Conservation (phyloP, 805 yeast genomes). For the Sugiyamaella chiloensis region DNA sequence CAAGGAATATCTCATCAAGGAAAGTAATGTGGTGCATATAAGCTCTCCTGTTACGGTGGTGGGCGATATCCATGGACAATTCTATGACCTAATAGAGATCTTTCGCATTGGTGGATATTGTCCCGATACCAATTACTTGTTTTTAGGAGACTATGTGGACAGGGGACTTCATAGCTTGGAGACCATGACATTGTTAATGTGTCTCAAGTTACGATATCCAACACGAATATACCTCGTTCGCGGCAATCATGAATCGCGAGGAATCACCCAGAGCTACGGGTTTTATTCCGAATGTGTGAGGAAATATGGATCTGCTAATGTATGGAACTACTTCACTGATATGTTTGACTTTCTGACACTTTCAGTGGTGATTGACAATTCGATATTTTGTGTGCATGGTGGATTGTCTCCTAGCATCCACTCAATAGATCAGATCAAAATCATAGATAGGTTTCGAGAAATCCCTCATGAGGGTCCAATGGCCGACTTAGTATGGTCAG, state of each 20-base stretch:
- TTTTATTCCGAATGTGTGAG: constrained; percentile 91
- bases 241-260: constrained; percentile 96
- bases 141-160: constrained; percentile 95
- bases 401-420: constrained; percentile 95
- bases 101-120: constrained; percentile 91
- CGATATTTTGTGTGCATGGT: constrained; percentile 93
- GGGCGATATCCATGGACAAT: constrained; percentile 98
- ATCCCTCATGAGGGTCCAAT: constrained; percentile 99
- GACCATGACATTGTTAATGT: constrained; percentile 78
- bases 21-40: constrained; percentile 83
- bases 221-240: constrained; percentile 74
- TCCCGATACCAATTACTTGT: constrained; percentile 89
- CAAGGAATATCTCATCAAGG: constrained; percentile 74
- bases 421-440: constrained; percentile 83
- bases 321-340: constrained; percentile 89
- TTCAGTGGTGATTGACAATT: constrained; percentile 85
- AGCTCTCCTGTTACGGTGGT: constrained; percentile 89
- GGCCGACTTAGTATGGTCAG: constrained; percentile 99
- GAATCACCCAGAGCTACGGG: constrained; percentile 95
- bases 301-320: constrained; percentile 76
- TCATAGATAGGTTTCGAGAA: constrained; percentile 88
- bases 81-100: constrained; percentile 87
- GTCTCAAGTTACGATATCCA: constrained; percentile 85
- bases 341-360: constrained; percentile 86
- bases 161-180: constrained; percentile 92